These are phyloP conservation scores for Solanum pennellii DNA, from an alignment of 257 asterid species.

Conservation along the genomic window DNA sequence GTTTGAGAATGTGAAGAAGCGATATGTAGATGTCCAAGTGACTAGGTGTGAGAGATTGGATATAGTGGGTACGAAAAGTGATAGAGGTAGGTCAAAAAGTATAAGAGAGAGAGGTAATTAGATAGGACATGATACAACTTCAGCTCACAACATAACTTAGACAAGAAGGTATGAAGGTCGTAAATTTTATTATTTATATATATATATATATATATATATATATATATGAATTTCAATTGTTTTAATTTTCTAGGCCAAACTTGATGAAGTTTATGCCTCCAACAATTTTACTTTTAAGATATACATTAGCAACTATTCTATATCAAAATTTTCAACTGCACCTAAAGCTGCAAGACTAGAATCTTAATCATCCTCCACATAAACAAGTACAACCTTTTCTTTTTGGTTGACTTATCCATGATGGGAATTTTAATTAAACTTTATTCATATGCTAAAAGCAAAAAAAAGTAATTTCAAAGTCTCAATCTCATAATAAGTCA, in stretches of 20 bases:
- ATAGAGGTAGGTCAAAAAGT: background rate
- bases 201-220: no score
- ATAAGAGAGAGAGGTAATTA: background rate
- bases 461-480: background rate
- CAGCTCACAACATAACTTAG: background rate
- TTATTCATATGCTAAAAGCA: slow-evolving; percentile 6
- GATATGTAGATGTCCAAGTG: background rate
- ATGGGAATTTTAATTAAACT: slow-evolving; percentile 13
- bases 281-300: background rate
- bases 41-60: background rate
- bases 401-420: slow-evolving; percentile 6
- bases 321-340: background rate
- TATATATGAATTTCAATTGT: background rate
- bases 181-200: background rate
- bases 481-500: background rate
- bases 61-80: background rate
- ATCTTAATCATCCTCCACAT: background rate
- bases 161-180: background rate
- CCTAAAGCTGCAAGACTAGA: slow-evolving; percentile 13
- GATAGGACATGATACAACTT: background rate
- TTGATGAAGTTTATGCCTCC: background rate
- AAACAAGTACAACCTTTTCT: background rate
- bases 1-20: background rate
- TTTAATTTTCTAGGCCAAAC: no score
- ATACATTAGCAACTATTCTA: background rate